These are phyloP conservation scores for Nitzschia inconspicua DNA, from an alignment of 108 stramenopile genomes.

Conservation along the genomic window DNA sequence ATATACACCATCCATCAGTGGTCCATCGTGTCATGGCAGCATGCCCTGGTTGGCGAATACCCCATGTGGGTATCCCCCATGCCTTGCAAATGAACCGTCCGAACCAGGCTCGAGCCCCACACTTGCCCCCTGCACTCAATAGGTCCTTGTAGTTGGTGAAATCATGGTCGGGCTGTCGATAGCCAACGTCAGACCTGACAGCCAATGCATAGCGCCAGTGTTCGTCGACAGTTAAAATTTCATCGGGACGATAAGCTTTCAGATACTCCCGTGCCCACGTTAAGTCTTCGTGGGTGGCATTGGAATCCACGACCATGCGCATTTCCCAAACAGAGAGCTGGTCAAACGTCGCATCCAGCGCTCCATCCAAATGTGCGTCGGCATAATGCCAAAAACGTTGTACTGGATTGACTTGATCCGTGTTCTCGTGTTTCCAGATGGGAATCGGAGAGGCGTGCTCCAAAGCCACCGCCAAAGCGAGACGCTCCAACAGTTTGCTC, in stretches of 20 bases:
- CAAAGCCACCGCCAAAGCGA: slow-evolving; percentile 24
- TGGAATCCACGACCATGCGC: slow-evolving; percentile 32
- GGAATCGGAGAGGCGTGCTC: slow-evolving; percentile 27
- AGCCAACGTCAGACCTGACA: slow-evolving; percentile 46
- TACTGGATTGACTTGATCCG: slow-evolving; percentile 36
- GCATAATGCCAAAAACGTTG: slow-evolving; percentile 43
- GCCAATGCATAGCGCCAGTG: slow-evolving; percentile 34
- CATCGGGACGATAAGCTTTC: slow-evolving; percentile 42
- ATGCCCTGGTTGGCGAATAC: slow-evolving; percentile 45
- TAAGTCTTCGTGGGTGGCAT: slow-evolving; percentile 43
- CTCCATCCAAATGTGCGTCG: slow-evolving; percentile 30
- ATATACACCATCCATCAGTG: slow-evolving; percentile 29
- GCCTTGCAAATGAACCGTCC: slow-evolving; percentile 50
- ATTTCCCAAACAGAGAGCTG: slow-evolving; percentile 38
- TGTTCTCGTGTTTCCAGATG: slow-evolving; percentile 5
- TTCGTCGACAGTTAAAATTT: slow-evolving; percentile 13
- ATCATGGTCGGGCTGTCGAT: slow-evolving; percentile 31
- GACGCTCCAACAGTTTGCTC: background rate
- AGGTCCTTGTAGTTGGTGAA: slow-evolving; percentile 31
- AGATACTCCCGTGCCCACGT: slow-evolving; percentile 48
- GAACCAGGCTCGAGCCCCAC: slow-evolving; percentile 61
- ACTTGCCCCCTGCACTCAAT: slow-evolving; percentile 47
- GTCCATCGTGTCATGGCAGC: slow-evolving; percentile 41
- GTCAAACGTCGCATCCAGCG: slow-evolving; percentile 38
- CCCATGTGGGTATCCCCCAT: slow-evolving; percentile 53